phyloP scores from a whole-genome alignment of 2,329 filamentous ascomycete species.

The Phoma sp. region DNA sequence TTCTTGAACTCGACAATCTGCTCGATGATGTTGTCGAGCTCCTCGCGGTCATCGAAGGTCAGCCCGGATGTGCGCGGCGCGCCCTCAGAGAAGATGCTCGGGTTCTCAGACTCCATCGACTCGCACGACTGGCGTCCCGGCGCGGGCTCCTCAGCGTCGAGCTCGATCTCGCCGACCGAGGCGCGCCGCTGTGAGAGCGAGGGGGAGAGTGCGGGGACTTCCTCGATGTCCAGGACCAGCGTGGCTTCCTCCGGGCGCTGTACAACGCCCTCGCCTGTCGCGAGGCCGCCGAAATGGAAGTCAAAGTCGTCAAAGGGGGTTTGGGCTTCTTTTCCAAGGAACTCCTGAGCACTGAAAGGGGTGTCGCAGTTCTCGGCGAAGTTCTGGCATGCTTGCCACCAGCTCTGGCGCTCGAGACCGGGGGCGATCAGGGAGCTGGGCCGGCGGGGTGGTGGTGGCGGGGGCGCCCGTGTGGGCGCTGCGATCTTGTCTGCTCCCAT shows the following conservation, averaged over 20 bases:
- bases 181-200: conserved; percentile 14
- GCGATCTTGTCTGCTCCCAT: conserved; percentile 13
- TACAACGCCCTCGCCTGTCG: conserved; percentile 9
- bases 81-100: conserved; percentile 17
- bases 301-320: conserved; percentile 34
- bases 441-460: conserved; percentile 7
- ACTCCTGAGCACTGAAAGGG: conserved; percentile 33
- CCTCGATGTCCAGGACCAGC: conserved; percentile 14
- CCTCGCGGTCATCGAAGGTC: conserved; percentile 1
- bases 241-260: conserved; percentile 17
- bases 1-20: conserved; percentile 32
- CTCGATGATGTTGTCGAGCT: conserved; percentile 32
- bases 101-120: conserved; percentile 1
- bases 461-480: conserved; percentile 12
- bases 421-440: conserved; percentile 4
- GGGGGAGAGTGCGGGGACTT: conserved; percentile 6
- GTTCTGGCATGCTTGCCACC: conserved; percentile 39
- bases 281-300: conserved; percentile 30
- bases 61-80: conserved; percentile 3
- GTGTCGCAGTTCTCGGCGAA: conserved; percentile 35
- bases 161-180: conserved; percentile 14
- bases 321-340: conserved; percentile 28
- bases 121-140: conserved; percentile 18
- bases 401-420: conserved; percentile 15
- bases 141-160: background rate